Evolutionary conservation across 176 grass and related monocot genomes (phyloP).

Genomic region (Triticum urartu): DNA sequence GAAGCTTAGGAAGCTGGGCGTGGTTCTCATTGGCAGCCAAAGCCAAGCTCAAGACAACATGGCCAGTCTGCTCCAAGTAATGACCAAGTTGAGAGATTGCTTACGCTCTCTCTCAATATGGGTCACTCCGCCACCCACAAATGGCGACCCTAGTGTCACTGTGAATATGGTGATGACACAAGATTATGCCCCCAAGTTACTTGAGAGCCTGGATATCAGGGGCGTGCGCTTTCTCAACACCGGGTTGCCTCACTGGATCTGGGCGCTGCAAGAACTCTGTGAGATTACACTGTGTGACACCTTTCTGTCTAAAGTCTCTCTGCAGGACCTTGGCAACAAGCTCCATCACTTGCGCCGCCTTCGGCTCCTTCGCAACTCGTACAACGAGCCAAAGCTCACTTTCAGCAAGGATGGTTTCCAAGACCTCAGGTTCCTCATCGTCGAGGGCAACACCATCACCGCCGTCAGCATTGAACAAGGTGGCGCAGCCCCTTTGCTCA

Average conservation of each 20-base stretch:
- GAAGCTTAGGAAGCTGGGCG: not conserved
- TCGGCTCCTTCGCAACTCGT: not conserved
- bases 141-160: not conserved
- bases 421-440: not conserved
- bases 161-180: not conserved
- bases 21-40: not conserved
- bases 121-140: not conserved
- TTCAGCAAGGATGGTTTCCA: not conserved
- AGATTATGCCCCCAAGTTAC: not conserved
- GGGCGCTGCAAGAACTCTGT: fast-evolving
- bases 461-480: not conserved
- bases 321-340: not conserved
- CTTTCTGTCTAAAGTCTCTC: not conserved
- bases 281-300: not conserved
- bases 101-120: constrained; percentile 7
- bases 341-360: not conserved
- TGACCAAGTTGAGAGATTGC: not conserved
- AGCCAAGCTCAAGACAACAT: not conserved
- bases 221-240: not conserved
- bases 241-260: not conserved
- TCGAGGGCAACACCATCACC: not conserved
- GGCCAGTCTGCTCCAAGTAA: not conserved
- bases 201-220: not conserved
- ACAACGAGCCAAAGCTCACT: not conserved
- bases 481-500: not conserved